phyloP scores from a whole-genome alignment of 1,284 basidiomycete species.

The Heliocybe sulcata region DNA sequence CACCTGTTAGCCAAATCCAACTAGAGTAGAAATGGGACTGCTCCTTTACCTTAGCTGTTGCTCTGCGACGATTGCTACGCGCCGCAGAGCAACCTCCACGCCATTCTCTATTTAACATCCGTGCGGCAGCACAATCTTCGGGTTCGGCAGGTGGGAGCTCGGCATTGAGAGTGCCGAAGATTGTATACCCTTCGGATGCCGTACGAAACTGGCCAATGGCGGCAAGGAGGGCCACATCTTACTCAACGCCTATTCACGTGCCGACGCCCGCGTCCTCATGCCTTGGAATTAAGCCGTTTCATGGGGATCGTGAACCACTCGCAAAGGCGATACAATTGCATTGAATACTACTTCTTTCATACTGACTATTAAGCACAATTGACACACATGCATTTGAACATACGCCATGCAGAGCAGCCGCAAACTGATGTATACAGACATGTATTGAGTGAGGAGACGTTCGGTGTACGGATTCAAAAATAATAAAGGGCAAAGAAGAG shows the following conservation, averaged over 20 bases:
- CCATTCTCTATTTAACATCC: not conserved
- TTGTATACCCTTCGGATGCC: not conserved
- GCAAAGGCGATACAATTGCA: not conserved
- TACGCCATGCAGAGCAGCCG: not conserved
- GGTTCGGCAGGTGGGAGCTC: not conserved
- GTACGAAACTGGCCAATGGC: not conserved
- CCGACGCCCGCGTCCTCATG: not conserved
- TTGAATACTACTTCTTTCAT: conserved; percentile 1
- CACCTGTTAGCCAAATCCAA: not conserved
- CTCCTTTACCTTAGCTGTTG: not conserved
- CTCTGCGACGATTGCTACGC: not conserved
- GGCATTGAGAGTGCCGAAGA: not conserved
- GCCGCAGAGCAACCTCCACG: not conserved
- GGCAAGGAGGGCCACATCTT: not conserved
- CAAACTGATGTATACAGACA: conserved; percentile 1
- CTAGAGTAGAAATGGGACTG: not conserved
- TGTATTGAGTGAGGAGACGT: not conserved
- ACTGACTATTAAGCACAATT: conserved; percentile 1
- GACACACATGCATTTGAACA: not conserved
- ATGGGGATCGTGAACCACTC: not conserved
- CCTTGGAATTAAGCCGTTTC: not conserved
- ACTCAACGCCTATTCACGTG: not conserved
- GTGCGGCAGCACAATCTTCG: not conserved
- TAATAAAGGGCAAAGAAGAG: not conserved
- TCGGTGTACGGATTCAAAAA: conserved; percentile 1